These are phyloP conservation scores for Solanum boliviense DNA, from an alignment of 257 asterid genomes.

Conservation along the genomic window DNA sequence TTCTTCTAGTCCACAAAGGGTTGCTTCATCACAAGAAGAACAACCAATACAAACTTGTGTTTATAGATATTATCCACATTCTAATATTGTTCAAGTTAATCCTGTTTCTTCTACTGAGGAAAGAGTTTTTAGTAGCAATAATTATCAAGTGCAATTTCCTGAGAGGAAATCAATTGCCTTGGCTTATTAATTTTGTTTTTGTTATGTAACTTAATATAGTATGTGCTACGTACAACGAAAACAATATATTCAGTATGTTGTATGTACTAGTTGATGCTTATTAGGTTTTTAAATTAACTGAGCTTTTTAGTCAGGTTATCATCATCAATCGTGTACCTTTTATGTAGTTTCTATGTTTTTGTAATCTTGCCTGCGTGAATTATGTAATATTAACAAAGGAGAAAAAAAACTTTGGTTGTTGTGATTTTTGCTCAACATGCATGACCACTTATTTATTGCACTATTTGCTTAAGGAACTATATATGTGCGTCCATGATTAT, in stretches of 20 bases:
- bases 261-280: background rate
- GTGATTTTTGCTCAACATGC: background rate
- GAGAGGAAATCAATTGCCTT: background rate
- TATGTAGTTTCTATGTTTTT: background rate
- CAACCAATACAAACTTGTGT: slow-evolving; percentile 1
- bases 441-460: background rate
- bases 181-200: background rate
- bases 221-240: background rate
- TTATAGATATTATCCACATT: background rate
- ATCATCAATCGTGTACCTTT: background rate
- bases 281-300: background rate
- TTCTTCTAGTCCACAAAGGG: background rate
- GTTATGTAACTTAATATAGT: background rate
- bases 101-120: background rate
- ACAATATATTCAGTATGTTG: background rate
- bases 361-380: background rate
- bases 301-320: background rate
- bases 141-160: background rate
- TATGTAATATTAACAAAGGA: background rate
- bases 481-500: background rate
- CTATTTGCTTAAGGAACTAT: background rate
- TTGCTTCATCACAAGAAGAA: background rate
- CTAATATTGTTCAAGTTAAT: background rate
- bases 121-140: background rate
- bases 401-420: background rate